These are phyloP conservation scores for Calonectria pseudoreteaudii DNA, from an alignment of 2,329 filamentous ascomycete species.

Conservation along the genomic window DNA sequence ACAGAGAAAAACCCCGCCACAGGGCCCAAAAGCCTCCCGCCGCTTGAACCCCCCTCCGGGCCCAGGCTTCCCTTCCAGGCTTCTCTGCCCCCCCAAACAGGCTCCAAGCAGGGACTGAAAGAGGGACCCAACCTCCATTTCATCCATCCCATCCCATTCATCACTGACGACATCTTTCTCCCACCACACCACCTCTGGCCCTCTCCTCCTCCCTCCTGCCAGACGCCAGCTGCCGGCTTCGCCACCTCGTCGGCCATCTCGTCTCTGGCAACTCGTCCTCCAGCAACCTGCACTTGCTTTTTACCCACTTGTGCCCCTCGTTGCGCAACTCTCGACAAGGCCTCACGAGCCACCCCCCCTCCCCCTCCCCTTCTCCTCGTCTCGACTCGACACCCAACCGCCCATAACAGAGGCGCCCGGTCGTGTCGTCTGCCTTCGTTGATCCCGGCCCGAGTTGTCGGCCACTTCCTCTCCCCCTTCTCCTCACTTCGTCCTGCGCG, in stretches of 20 bases:
- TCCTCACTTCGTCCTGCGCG: slow-evolving; percentile 48
- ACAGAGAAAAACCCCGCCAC: slow-evolving; percentile 46
- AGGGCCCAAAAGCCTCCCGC: slow-evolving; percentile 32
- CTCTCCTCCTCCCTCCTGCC: slow-evolving; percentile 34
- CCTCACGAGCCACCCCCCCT: slow-evolving; percentile 2
- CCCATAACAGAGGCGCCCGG: slow-evolving; percentile 25
- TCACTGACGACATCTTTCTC: slow-evolving; percentile 52
- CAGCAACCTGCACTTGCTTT: slow-evolving; percentile 15
- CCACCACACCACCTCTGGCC: slow-evolving; percentile 41
- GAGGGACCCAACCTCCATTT: slow-evolving; percentile 39
- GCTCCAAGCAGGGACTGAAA: slow-evolving; percentile 25
- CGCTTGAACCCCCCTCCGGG: slow-evolving; percentile 28
- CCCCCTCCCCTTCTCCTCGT: slow-evolving; percentile 21
- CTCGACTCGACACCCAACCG: slow-evolving; percentile 28
- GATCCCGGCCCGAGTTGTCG: slow-evolving; percentile 30
- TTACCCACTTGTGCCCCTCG: slow-evolving; percentile 20
- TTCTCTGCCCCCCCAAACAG: slow-evolving; percentile 15
- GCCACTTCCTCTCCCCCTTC: slow-evolving; percentile 24
- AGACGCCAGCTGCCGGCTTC: slow-evolving; percentile 28
- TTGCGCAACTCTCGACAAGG: slow-evolving; percentile 19
- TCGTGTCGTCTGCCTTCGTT: slow-evolving; percentile 21
- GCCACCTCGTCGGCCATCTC: slow-evolving; percentile 16
- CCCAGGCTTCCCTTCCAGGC: slow-evolving; percentile 25
- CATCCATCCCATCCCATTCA: slow-evolving; percentile 24
- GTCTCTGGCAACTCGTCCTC: slow-evolving; percentile 16